phyloP scores from a whole-genome alignment of 371 early-diverging fungal species.

The Amoeboaphelidium protococcarum region DNA sequence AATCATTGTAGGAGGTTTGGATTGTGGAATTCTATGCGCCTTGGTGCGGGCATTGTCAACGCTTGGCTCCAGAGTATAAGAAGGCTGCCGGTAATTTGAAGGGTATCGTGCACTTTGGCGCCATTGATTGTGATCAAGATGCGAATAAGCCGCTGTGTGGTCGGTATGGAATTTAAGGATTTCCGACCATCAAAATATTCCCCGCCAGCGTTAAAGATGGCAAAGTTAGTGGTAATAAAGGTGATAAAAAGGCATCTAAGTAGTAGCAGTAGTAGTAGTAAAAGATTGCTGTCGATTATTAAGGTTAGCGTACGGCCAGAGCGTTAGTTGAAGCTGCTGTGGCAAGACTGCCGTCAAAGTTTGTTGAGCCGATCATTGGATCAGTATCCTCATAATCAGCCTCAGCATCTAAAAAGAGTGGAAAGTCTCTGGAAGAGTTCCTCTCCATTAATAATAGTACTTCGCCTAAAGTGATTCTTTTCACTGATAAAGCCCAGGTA shows the following conservation, averaged over 20 bases:
- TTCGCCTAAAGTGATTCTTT: constrained; percentile 35
- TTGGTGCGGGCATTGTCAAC: constrained; percentile 65
- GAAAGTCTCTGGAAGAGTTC: too few relatives aligned
- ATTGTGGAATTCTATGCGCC: not conserved
- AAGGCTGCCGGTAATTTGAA: constrained; percentile 51
- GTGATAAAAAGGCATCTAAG: too few relatives aligned
- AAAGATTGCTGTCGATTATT: not conserved
- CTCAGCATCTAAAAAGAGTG: too few relatives aligned
- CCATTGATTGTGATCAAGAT: constrained; percentile 63
- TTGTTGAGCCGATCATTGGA: not conserved
- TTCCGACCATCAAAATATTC: constrained; percentile 81
- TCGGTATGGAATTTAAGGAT: constrained; percentile 15
- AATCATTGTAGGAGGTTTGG: too few relatives aligned
- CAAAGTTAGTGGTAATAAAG: not conserved
- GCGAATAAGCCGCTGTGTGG: not conserved
- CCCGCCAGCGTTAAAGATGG: constrained; percentile 4
- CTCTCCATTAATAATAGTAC: too few relatives aligned
- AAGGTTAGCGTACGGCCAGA: not conserved
- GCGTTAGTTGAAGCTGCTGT: not conserved
- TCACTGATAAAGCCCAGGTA: constrained; percentile 36
- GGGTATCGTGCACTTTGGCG: constrained; percentile 51
- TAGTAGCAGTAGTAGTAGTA: too few relatives aligned
- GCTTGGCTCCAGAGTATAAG: constrained; percentile 49
- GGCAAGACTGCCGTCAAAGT: not conserved
- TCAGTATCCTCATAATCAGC: too few relatives aligned